Evolutionary conservation across 306 rosid species (phyloP).

Genomic region (Pyrus betulifolia): DNA sequence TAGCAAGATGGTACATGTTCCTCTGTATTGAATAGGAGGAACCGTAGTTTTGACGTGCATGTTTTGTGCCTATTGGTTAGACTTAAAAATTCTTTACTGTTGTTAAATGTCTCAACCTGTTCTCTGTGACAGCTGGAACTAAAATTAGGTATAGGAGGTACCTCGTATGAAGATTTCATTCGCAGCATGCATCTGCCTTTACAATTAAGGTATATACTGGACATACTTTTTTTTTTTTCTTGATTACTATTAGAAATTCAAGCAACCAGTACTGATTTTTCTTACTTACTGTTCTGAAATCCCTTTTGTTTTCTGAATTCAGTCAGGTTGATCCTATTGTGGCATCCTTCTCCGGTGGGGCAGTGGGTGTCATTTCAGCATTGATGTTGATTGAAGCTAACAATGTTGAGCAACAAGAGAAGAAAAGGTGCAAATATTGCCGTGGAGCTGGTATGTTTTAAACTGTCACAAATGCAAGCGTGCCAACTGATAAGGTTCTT

Average conservation of each 20-base stretch:
- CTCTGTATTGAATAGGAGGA: not conserved
- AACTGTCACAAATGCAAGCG: not conserved
- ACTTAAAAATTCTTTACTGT: not conserved
- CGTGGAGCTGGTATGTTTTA: constrained; percentile 63
- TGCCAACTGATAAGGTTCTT: not conserved
- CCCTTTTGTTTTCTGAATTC: constrained; percentile 19
- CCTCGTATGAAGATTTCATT: constrained; percentile 92
- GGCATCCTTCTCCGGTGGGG: constrained; percentile 96
- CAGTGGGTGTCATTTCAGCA: constrained; percentile 93
- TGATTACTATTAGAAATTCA: not conserved
- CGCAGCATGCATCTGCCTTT: constrained; percentile 78
- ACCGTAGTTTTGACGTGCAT: not conserved
- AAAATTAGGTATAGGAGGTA: constrained; percentile 86
- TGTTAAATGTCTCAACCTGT: constrained; percentile 11
- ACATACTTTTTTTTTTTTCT: not conserved
- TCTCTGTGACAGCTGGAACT: constrained; percentile 69
- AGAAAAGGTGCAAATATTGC: constrained; percentile 90
- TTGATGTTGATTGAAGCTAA: constrained; percentile 86
- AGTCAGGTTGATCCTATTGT: constrained; percentile 98
- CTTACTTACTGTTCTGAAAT: constrained; percentile 11
- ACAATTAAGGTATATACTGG: constrained; percentile 61
- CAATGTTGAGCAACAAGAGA: constrained; percentile 92
- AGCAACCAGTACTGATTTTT: constrained; percentile 1
- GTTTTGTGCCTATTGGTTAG: not conserved
- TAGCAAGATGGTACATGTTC: not conserved